phyloP scores from a whole-genome alignment of 2,329 filamentous ascomycete species.

The Trichophyton equinum region DNA sequence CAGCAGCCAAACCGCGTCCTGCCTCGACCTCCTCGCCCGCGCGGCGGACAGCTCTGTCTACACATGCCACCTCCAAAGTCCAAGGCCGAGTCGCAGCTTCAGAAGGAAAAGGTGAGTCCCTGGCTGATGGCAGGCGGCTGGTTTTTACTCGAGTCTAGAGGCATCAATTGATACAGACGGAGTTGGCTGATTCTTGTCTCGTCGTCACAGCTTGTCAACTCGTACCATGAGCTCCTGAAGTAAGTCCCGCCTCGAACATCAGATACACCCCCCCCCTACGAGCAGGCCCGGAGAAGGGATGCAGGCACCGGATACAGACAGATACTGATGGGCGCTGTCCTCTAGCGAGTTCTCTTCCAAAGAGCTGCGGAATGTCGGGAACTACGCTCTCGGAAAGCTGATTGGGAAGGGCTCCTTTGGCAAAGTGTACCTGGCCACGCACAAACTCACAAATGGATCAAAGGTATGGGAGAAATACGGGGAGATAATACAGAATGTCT shows the following conservation, averaged over 20 bases:
- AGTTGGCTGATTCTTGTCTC: not conserved
- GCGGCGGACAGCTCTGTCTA: slow-evolving; percentile 9
- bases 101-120: slow-evolving; percentile 44
- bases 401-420: slow-evolving; percentile 98
- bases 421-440: slow-evolving; percentile 89
- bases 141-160: not conserved
- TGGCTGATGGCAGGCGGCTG: not conserved
- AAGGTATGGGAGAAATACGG: slow-evolving; percentile 47
- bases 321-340: not conserved
- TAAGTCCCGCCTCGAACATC: slow-evolving; percentile 39
- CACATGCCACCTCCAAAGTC: slow-evolving; percentile 34
- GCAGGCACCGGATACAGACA: not conserved
- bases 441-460: slow-evolving; percentile 96
- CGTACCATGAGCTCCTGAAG: slow-evolving; percentile 93
- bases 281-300: too few relatives aligned
- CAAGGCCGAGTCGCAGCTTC: slow-evolving; percentile 43
- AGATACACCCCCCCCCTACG: not conserved
- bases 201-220: slow-evolving; percentile 69
- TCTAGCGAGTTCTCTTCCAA: slow-evolving; percentile 81
- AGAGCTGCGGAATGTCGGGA: slow-evolving; percentile 84
- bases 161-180: not conserved
- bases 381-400: slow-evolving; percentile 79
- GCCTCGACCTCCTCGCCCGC: not conserved
- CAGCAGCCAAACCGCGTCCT: not conserved
- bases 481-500: not conserved